Evolutionary conservation across 2,329 filamentous ascomycete genomes (phyloP).

Genomic region (Lomentospora prolificans): DNA sequence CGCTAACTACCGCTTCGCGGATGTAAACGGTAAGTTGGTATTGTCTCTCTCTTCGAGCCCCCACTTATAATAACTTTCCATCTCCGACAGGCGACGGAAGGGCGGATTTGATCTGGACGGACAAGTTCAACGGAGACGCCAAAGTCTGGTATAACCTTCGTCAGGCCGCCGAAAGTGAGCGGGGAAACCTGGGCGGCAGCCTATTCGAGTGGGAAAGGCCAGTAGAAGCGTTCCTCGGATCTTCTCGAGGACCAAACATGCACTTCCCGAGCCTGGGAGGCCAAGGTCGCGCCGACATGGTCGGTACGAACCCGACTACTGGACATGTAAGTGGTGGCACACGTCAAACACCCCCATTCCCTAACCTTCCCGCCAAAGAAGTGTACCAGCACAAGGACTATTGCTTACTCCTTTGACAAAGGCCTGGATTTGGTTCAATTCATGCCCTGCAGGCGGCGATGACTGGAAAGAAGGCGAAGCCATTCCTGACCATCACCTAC

Average conservation of each 20-base stretch:
- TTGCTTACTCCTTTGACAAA: neutral
- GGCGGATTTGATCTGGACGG: slow-evolving; percentile 24
- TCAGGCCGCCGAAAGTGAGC: neutral
- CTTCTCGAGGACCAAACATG: slow-evolving; percentile 12
- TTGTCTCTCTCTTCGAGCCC: neutral
- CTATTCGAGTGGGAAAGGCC: slow-evolving; percentile 7
- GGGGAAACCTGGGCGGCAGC: neutral
- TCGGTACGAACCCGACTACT: slow-evolving; percentile 10
- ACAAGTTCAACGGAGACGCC: slow-evolving; percentile 25
- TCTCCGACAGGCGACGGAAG: slow-evolving; percentile 16
- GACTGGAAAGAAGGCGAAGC: neutral
- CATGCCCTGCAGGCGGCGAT: slow-evolving; percentile 8
- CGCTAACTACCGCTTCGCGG: slow-evolving; percentile 25
- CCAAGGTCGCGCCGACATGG: slow-evolving; percentile 17
- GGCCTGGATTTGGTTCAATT: slow-evolving; percentile 9
- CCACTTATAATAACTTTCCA: too few relatives aligned
- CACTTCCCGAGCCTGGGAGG: slow-evolving; percentile 18
- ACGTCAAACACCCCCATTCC: too few relatives aligned
- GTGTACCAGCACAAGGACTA: neutral
- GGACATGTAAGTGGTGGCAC: slow-evolving; percentile 7
- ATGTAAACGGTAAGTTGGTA: slow-evolving; percentile 24
- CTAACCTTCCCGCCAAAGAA: too few relatives aligned
- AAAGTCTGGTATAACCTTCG: slow-evolving; percentile 22
- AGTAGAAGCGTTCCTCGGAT: neutral
- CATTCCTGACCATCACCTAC: slow-evolving; percentile 4